Percentiles rank a stretch among this genome's conserved stretches.
phyloP scores from a whole-genome alignment of 2,329 filamentous ascomycete species.

The Aotearoamyces nothofagi region DNA sequence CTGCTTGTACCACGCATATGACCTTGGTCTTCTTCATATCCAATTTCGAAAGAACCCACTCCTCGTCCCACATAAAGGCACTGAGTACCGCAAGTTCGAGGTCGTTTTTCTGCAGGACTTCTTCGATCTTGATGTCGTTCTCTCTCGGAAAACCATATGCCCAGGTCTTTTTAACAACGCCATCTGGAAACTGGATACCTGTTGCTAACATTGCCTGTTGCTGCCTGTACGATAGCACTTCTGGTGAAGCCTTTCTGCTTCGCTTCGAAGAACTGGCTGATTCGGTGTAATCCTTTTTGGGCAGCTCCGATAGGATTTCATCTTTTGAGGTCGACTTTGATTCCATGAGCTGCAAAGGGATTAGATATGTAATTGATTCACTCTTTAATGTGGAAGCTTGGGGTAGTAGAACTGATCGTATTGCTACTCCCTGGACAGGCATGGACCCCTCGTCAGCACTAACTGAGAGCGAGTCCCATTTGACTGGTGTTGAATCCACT shows the following conservation, averaged over 20 bases:
- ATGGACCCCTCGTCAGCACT: too few species aligned
- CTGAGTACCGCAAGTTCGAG: conserved; percentile 70
- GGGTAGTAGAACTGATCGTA: too few species aligned
- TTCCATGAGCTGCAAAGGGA: conserved; percentile 3
- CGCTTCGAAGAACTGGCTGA: too few species aligned
- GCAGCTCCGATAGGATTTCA: background rate
- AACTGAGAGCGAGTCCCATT: too few species aligned
- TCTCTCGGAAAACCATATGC: conserved; percentile 43
- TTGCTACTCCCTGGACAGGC: too few species aligned
- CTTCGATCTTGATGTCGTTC: conserved; percentile 76
- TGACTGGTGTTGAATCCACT: too few species aligned
- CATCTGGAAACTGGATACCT: conserved; percentile 24
- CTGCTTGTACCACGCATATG: conserved; percentile 43
- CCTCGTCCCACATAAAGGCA: conserved; percentile 73
- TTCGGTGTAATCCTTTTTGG: background rate
- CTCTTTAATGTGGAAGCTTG: too few species aligned
- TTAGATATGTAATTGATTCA: conserved; percentile 2
- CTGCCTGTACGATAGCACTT: conserved; percentile 5
- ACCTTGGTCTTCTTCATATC: conserved; percentile 24
- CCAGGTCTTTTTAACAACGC: conserved; percentile 72
- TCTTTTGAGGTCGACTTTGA: conserved; percentile 1
- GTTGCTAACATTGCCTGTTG: conserved; percentile 3
- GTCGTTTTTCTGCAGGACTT: conserved; percentile 60
- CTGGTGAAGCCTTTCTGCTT: too few species aligned
- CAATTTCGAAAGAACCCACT: conserved; percentile 48